phyloP scores from a whole-genome alignment of 2,329 filamentous ascomycete genomes.

The Cytospora piceicola region DNA sequence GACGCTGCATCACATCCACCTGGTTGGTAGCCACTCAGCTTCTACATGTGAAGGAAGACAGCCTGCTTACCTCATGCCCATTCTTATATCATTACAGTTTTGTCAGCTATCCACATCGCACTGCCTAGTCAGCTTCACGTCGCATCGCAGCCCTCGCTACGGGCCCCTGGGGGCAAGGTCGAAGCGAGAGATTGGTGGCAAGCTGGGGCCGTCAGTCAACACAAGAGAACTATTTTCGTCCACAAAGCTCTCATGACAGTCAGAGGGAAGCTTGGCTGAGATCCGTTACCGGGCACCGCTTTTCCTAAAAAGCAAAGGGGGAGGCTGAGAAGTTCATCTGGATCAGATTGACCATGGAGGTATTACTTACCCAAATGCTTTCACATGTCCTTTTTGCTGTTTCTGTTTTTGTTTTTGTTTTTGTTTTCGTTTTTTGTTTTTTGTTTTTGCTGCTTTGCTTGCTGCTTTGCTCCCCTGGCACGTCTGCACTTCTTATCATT shows the following conservation, averaged over 20 bases:
- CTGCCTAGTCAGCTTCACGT: constrained; percentile 29
- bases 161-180: constrained; percentile 12
- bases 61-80: constrained; percentile 18
- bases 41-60: constrained; percentile 1
- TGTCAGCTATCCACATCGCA: constrained; percentile 18
- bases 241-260: constrained; percentile 5
- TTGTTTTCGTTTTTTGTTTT: too few relatives aligned
- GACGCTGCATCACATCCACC: constrained; percentile 15
- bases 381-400: constrained; percentile 9
- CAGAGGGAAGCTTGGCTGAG: constrained; percentile 7
- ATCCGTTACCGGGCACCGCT: constrained; percentile 12
- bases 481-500: not conserved
- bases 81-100: constrained; percentile 16
- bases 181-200: constrained; percentile 15
- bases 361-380: constrained; percentile 15
- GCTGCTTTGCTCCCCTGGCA: constrained; percentile 16
- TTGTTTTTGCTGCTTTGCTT: too few relatives aligned
- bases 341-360: constrained; percentile 27
- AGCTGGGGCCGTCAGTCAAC: constrained; percentile 14
- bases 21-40: constrained; percentile 25
- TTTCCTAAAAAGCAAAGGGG: not conserved
- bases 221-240: constrained; percentile 3
- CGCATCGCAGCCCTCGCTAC: constrained; percentile 16
- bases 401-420: too few relatives aligned
- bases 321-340: constrained; percentile 17